Conservation (phyloP, 2,329 filamentous ascomycete species). For the Alternaria sp. region DNA sequence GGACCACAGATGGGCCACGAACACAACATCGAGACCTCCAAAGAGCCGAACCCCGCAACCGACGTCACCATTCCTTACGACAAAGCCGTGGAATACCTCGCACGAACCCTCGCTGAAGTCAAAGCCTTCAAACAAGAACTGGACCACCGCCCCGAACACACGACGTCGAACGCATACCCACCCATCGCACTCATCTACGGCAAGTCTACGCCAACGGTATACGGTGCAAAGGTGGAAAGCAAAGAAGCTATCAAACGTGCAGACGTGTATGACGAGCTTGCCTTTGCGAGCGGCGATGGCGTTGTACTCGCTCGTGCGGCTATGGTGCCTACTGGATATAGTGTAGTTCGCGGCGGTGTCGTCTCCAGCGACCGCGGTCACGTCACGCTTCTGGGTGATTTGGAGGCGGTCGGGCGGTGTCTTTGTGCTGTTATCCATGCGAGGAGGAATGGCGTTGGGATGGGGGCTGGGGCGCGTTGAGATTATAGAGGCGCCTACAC, state of each 20-base stretch:
- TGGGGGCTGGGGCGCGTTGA: conserved; percentile 51
- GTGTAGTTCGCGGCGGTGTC: conserved; percentile 72
- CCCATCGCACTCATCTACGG: conserved; percentile 84
- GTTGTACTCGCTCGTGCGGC: conserved; percentile 85
- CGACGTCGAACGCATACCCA: conserved; percentile 75
- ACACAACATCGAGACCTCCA: conserved; percentile 31
- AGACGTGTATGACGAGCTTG: conserved; percentile 84
- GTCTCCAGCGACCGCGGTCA: conserved; percentile 85
- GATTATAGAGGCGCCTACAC: conserved; percentile 54
- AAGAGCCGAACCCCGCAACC: conserved; percentile 40
- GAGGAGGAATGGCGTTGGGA: conserved; percentile 75
- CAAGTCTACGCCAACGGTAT: conserved; percentile 85
- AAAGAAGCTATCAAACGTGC: conserved; percentile 75
- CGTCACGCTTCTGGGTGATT: conserved; percentile 83
- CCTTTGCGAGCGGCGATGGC: conserved; percentile 87
- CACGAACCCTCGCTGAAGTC: conserved; percentile 73
- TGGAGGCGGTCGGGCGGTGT: conserved; percentile 79
- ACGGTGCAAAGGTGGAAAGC: conserved; percentile 75
- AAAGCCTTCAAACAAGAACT: conserved; percentile 79
- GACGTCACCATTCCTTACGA: conserved; percentile 62
- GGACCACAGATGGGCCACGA: conserved; percentile 57
- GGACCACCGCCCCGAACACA: conserved; percentile 64
- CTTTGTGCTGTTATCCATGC: conserved; percentile 72
- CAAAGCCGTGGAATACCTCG: conserved; percentile 70
- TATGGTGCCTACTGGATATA: conserved; percentile 83